These are phyloP conservation scores for Erodium maritimum DNA, from an alignment of 345 rosid species.

Conservation along the genomic window DNA sequence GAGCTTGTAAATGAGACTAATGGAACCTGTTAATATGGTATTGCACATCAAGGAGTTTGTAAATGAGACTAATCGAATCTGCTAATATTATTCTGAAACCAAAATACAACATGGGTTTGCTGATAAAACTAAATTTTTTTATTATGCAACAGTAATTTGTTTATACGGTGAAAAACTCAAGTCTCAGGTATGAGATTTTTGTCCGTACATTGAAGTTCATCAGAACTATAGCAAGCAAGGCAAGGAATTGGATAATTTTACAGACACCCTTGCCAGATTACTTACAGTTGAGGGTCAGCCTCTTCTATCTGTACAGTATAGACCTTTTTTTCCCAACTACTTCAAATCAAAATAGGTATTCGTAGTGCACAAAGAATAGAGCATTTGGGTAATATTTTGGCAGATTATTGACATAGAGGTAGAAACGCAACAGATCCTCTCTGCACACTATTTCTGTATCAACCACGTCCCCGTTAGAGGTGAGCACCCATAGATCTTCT, in stretches of 20 bases:
- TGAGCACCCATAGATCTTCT: slow-evolving; percentile 93
- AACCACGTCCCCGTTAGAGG: slow-evolving; percentile 69
- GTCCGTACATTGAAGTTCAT: neutral
- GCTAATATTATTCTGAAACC: too few relatives aligned
- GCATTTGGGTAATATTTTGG: slow-evolving; percentile 80
- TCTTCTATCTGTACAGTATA: slow-evolving; percentile 31
- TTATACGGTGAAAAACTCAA: too few relatives aligned
- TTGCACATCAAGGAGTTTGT: too few relatives aligned
- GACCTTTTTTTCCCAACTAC: slow-evolving; percentile 24
- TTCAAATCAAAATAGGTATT: slow-evolving; percentile 55
- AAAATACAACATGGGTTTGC: neutral
- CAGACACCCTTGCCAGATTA: slow-evolving; percentile 24
- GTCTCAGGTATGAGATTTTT: too few relatives aligned
- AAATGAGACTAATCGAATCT: too few relatives aligned
- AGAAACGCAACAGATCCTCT: slow-evolving; percentile 67
- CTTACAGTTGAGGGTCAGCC: slow-evolving; percentile 41
- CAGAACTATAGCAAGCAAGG: too few relatives aligned
- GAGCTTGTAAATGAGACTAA: too few relatives aligned
- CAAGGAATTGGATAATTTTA: slow-evolving; percentile 11
- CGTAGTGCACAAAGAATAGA: slow-evolving; percentile 70
- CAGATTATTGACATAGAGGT: slow-evolving; percentile 61
- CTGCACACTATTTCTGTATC: slow-evolving; percentile 53
- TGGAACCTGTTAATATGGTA: too few relatives aligned
- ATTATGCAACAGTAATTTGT: neutral
- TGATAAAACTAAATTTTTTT: neutral